These are phyloP conservation scores for Fusarium ambrosium DNA, from an alignment of 2,329 filamentous ascomycete genomes.

Conservation along the genomic window DNA sequence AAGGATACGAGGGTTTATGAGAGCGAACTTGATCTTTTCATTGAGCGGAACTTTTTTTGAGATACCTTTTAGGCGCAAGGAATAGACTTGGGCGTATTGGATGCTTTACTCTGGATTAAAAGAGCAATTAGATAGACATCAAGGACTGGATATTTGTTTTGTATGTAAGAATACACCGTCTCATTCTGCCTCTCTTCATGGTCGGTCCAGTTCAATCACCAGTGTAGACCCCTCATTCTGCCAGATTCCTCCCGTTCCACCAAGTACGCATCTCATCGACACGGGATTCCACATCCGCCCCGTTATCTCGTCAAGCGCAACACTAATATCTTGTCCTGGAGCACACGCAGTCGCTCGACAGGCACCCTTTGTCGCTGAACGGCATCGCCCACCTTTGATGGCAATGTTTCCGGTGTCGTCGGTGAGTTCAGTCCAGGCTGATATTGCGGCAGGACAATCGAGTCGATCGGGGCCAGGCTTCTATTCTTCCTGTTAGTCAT, in stretches of 20 bases:
- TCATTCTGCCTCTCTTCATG: neutral
- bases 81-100: neutral
- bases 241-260: slow-evolving; percentile 40
- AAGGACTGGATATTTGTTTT: neutral
- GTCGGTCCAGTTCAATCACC: slow-evolving; percentile 33
- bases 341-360: slow-evolving; percentile 41
- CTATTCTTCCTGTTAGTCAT: slow-evolving; percentile 6
- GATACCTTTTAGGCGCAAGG: slow-evolving; percentile 37
- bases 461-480: slow-evolving; percentile 33
- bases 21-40: slow-evolving; percentile 29
- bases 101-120: neutral
- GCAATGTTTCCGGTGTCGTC: slow-evolving; percentile 11
- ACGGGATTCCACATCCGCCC: slow-evolving; percentile 45
- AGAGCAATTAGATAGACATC: neutral
- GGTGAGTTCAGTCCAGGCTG: slow-evolving; percentile 23
- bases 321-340: slow-evolving; percentile 4
- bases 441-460: slow-evolving; percentile 36
- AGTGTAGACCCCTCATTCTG: slow-evolving; percentile 29
- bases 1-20: slow-evolving; percentile 29
- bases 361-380: slow-evolving; percentile 5
- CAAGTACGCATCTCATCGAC: slow-evolving; percentile 37
- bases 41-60: slow-evolving; percentile 13
- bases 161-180: slow-evolving; percentile 10
- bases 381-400: slow-evolving; percentile 26
- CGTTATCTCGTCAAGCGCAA: slow-evolving; percentile 17